Evolutionary conservation across 805 yeast genomes (phyloP).

Genomic region (Hanseniaspora jakobsenii): DNA sequence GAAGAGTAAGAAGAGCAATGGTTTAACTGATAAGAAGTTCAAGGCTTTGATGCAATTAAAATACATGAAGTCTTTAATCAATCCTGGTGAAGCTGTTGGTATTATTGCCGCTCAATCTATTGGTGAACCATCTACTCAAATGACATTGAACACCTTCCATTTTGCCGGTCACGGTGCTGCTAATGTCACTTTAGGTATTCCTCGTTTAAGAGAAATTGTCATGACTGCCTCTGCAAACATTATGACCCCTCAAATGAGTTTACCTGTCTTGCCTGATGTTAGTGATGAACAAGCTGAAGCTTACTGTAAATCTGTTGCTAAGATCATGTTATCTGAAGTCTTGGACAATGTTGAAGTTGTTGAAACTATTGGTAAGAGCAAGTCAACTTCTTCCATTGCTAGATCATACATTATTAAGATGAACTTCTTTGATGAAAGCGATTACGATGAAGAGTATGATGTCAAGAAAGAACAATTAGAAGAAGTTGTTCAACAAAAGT

Average conservation of each 20-base stretch:
- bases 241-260: constrained; percentile 97
- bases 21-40: constrained; percentile 65
- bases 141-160: constrained; percentile 94
- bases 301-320: constrained; percentile 82
- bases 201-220: constrained; percentile 98
- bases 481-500: constrained; percentile 47
- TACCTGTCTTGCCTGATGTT: constrained; percentile 73
- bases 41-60: constrained; percentile 95
- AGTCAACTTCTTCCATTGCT: constrained; percentile 35
- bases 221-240: constrained; percentile 96
- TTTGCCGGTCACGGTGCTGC: constrained; percentile 99
- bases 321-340: constrained; percentile 75
- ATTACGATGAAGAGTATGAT: constrained; percentile 81
- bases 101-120: constrained; percentile 95
- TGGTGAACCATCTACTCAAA: constrained; percentile 99
- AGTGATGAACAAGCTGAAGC: constrained; percentile 78
- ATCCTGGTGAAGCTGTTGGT: constrained; percentile 98
- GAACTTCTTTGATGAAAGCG: constrained; percentile 60
- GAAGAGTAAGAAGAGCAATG: constrained; percentile 33
- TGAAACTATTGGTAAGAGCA: constrained; percentile 67
- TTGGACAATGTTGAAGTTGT: constrained; percentile 74
- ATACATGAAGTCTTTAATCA: constrained; percentile 87
- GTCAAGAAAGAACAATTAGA: constrained; percentile 71
- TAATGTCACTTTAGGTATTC: constrained; percentile 97
- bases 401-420: constrained; percentile 68